A percentile compares a stretch with the other conserved stretches of the same genome.
Evolutionary conservation across 2,329 filamentous ascomycete species (phyloP).

Genomic region (Fusarium citri): DNA sequence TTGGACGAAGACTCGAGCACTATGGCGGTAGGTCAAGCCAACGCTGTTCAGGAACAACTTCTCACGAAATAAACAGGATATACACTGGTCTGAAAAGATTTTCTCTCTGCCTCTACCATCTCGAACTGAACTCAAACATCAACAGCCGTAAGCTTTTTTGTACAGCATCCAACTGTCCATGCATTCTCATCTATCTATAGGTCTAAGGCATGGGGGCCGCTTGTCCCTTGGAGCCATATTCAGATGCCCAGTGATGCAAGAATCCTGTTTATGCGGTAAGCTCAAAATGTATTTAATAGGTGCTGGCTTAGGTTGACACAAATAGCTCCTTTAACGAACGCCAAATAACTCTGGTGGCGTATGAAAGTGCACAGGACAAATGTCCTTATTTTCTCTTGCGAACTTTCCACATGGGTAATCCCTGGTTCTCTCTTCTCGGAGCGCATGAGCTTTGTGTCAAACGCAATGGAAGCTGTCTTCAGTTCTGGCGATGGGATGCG

Average conservation of each 20-base stretch:
- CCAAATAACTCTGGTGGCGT: conserved; percentile 65
- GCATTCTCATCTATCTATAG: conserved; percentile 46
- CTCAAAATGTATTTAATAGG: not conserved
- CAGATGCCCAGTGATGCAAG: conserved; percentile 61
- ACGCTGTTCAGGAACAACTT: not conserved
- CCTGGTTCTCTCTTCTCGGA: conserved; percentile 63
- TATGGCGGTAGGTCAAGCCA: conserved; percentile 28
- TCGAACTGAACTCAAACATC: conserved; percentile 61
- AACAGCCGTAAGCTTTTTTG: conserved; percentile 46
- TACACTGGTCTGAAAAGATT: conserved; percentile 72
- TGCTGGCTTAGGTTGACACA: conserved; percentile 5
- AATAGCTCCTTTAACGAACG: conserved; percentile 67
- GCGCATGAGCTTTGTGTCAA: conserved; percentile 66
- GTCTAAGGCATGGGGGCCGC: conserved; percentile 61
- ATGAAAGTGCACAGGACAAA: conserved; percentile 57
- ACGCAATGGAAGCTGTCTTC: conserved; percentile 61
- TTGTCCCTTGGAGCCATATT: conserved; percentile 56
- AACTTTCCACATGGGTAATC: conserved; percentile 53
- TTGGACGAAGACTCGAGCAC: conserved; percentile 45
- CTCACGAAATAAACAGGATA: conserved; percentile 52
- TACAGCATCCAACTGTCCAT: not conserved
- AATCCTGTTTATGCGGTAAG: conserved; percentile 66
- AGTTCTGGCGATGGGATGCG: conserved; percentile 64
- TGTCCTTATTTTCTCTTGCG: conserved; percentile 62
- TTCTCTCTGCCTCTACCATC: conserved; percentile 66